phyloP scores from a whole-genome alignment of 202 grass and related monocot species.

The Miscanthus sacchariflorus region DNA sequence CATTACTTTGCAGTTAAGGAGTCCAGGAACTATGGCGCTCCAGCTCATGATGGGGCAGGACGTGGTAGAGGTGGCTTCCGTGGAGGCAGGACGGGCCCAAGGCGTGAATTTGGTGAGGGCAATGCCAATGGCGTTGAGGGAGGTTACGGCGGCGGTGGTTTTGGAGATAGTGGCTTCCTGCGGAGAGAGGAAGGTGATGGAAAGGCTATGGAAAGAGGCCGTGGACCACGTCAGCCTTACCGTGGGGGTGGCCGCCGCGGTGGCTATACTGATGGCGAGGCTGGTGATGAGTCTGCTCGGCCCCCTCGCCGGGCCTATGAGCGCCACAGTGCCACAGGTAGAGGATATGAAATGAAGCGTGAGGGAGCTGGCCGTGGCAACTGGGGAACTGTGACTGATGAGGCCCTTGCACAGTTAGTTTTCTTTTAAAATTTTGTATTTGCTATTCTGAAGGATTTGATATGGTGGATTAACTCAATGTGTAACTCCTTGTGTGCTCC shows the following conservation, averaged over 20 bases:
- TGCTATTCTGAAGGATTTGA: background rate
- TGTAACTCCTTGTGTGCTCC: background rate
- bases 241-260: slow-evolving; percentile 50
- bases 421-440: slow-evolving; percentile 2
- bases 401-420: slow-evolving; percentile 58
- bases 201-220: slow-evolving; percentile 37
- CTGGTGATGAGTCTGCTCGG: slow-evolving; percentile 51
- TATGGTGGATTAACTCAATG: background rate
- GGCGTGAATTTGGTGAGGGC: slow-evolving; percentile 59
- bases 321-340: slow-evolving; percentile 73
- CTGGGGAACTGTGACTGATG: slow-evolving; percentile 73
- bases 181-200: slow-evolving; percentile 40
- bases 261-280: slow-evolving; percentile 50
- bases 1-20: slow-evolving; percentile 62
- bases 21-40: slow-evolving; percentile 57
- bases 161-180: slow-evolving; percentile 25
- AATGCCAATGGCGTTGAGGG: slow-evolving; percentile 46
- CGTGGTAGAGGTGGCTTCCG: slow-evolving; percentile 54
- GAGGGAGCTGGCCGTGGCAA: slow-evolving; percentile 73
- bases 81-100: slow-evolving; percentile 45
- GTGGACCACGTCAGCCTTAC: slow-evolving; percentile 57
- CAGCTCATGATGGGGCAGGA: slow-evolving; percentile 50
- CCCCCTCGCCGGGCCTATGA: slow-evolving; percentile 54
- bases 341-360: slow-evolving; percentile 71
- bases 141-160: slow-evolving; percentile 36